These are phyloP conservation scores for Emydomyces testavorans DNA, from an alignment of 2,329 filamentous ascomycete species.

Conservation along the genomic window DNA sequence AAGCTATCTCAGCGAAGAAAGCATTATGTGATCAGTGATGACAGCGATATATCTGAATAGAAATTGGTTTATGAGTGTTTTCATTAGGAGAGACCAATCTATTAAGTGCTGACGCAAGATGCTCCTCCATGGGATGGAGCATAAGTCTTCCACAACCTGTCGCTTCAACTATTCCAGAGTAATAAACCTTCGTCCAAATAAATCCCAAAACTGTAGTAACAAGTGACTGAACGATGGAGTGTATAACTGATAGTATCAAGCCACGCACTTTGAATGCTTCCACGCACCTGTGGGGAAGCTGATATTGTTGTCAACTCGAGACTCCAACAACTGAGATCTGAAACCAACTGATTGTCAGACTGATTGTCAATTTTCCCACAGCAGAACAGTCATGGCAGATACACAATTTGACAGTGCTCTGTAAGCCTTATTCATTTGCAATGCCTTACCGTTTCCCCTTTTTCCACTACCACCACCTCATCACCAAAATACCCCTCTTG, in stretches of 20 bases:
- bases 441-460: constrained; percentile 15
- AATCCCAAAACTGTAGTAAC: neutral
- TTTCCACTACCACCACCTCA: constrained; percentile 14
- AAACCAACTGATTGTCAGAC: neutral
- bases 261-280: constrained; percentile 12
- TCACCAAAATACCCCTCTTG: neutral
- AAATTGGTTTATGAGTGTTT: neutral
- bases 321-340: neutral
- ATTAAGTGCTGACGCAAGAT: too few relatives aligned
- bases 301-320: neutral
- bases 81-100: too few relatives aligned
- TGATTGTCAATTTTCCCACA: neutral
- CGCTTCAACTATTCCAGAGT: too few relatives aligned
- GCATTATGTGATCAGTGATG: constrained; percentile 22
- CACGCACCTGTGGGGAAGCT: constrained; percentile 14
- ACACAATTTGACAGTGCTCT: constrained; percentile 42
- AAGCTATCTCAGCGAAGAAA: constrained; percentile 17
- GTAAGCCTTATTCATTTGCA: constrained; percentile 29
- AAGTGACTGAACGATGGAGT: neutral
- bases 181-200: too few relatives aligned
- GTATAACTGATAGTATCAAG: constrained; percentile 1
- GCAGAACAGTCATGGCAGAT: constrained; percentile 29
- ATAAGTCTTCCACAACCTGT: too few relatives aligned
- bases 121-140: too few relatives aligned
- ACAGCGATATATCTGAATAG: constrained; percentile 19